phyloP scores from a whole-genome alignment of 1,284 basidiomycete genomes.

The Heimioporus retisporus region DNA sequence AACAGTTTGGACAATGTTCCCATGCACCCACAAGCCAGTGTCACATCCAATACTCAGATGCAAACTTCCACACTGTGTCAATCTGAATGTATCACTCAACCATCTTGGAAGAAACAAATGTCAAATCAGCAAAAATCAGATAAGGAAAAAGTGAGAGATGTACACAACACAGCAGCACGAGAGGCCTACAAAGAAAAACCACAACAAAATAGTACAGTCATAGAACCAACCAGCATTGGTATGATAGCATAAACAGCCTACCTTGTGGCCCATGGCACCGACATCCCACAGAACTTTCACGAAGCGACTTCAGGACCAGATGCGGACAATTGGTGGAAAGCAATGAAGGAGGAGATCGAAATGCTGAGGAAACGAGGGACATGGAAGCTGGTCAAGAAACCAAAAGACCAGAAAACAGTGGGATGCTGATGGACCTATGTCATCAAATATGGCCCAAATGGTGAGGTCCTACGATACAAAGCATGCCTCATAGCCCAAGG shows the following conservation, averaged over 20 bases:
- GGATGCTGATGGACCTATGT: constrained; percentile 48
- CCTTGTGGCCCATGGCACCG: not conserved
- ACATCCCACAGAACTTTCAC: not conserved
- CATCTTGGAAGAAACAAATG: no score
- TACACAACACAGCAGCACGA: no score
- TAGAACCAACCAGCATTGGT: no score
- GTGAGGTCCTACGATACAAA: constrained; percentile 45
- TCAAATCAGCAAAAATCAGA: no score
- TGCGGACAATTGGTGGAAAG: constrained; percentile 38
- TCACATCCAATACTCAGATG: no score
- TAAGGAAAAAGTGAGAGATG: no score
- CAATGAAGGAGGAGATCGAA: constrained; percentile 41
- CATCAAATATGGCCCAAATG: constrained; percentile 46
- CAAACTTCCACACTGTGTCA: no score
- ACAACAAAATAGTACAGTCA: no score
- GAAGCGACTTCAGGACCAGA: constrained; percentile 4
- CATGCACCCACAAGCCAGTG: no score
- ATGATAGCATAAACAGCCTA: not conserved
- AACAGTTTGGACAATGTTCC: no score
- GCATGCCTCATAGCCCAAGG: constrained; percentile 53
- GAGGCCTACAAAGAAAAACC: no score
- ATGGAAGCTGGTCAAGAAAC: constrained; percentile 36
- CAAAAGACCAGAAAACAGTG: constrained; percentile 34
- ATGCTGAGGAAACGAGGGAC: constrained; percentile 20
- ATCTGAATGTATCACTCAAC: no score